These are phyloP conservation scores for Proliferodiscus dingleyae DNA, from an alignment of 2,329 filamentous ascomycete species.

Conservation along the genomic window DNA sequence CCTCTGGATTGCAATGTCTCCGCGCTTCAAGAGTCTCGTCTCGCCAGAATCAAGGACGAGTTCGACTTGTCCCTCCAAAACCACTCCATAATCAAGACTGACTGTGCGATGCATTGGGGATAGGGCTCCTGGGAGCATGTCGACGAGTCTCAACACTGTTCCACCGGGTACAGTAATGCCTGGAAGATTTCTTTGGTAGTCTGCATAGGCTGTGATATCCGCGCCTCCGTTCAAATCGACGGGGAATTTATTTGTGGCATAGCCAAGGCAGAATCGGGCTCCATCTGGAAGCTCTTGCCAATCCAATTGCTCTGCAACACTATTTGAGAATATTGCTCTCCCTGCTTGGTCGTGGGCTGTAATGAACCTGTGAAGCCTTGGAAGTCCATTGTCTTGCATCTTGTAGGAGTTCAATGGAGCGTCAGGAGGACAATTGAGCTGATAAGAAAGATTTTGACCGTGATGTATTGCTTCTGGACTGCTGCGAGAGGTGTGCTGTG, in stretches of 20 bases:
- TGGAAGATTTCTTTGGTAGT: conserved; percentile 16
- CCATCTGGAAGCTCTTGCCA: conserved; percentile 18
- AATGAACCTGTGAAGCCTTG: conserved; percentile 15
- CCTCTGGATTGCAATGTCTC: conserved; percentile 23
- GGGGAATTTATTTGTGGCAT: conserved; percentile 20
- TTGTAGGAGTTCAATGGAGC: not conserved
- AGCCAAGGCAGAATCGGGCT: conserved; percentile 18
- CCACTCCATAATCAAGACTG: conserved; percentile 25
- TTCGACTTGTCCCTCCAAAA: conserved; percentile 24
- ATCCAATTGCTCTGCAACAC: conserved; percentile 10
- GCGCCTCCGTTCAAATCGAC: conserved; percentile 11
- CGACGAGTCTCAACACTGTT: conserved; percentile 20
- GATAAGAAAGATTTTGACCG: no score
- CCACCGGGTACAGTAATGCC: conserved; percentile 22
- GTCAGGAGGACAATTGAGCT: not conserved
- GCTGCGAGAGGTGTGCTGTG: no score
- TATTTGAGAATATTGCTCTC: conserved; percentile 19
- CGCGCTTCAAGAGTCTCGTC: conserved; percentile 15
- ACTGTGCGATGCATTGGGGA: conserved; percentile 26
- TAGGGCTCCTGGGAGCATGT: conserved; percentile 20
- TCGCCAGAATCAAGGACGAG: conserved; percentile 24
- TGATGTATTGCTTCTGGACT: no score
- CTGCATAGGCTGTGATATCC: conserved; percentile 14
- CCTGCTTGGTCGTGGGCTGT: conserved; percentile 21
- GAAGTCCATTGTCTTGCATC: conserved; percentile 4